These are phyloP conservation scores for Colletotrichum lini DNA, from an alignment of 2,329 filamentous ascomycete genomes.

Conservation along the genomic window DNA sequence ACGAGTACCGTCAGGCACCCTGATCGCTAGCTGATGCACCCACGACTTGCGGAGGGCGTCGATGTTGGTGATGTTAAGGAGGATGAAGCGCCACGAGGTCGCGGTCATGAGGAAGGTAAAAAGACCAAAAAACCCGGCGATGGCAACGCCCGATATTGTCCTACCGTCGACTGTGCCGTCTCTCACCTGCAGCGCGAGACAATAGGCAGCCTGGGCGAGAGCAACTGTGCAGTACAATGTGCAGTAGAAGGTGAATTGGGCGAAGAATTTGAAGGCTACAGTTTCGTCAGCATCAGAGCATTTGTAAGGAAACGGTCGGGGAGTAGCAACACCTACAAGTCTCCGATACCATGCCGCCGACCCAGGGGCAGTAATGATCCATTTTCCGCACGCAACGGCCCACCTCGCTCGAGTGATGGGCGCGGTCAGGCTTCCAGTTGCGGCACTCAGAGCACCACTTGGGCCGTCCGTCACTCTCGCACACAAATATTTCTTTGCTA, in stretches of 20 bases:
- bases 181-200: constrained; percentile 68
- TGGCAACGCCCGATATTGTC: constrained; percentile 75
- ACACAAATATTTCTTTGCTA: constrained; percentile 86
- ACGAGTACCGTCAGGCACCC: constrained; percentile 69
- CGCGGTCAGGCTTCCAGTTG: constrained; percentile 89
- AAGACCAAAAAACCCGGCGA: constrained; percentile 82
- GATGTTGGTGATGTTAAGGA: constrained; percentile 86
- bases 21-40: constrained; percentile 81
- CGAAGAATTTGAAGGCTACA: constrained; percentile 88
- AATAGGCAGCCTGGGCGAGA: constrained; percentile 75
- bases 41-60: constrained; percentile 78
- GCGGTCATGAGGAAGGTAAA: constrained; percentile 84
- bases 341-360: constrained; percentile 93
- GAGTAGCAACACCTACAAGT: constrained; percentile 65
- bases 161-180: constrained; percentile 67
- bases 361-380: constrained; percentile 97
- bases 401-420: constrained; percentile 88
- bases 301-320: constrained; percentile 43
- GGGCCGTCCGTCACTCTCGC: constrained; percentile 86
- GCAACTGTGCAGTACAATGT: constrained; percentile 76
- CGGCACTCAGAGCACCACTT: constrained; percentile 88
- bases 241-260: constrained; percentile 86
- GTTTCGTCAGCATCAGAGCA: constrained; percentile 10
- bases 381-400: constrained; percentile 88
- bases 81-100: constrained; percentile 78